Evolutionary conservation across 192 early-diverging fungal species (phyloP), one percentile per base, ranked within the genome.

Genomic region (Bifiguratus adelaidae): DNA sequence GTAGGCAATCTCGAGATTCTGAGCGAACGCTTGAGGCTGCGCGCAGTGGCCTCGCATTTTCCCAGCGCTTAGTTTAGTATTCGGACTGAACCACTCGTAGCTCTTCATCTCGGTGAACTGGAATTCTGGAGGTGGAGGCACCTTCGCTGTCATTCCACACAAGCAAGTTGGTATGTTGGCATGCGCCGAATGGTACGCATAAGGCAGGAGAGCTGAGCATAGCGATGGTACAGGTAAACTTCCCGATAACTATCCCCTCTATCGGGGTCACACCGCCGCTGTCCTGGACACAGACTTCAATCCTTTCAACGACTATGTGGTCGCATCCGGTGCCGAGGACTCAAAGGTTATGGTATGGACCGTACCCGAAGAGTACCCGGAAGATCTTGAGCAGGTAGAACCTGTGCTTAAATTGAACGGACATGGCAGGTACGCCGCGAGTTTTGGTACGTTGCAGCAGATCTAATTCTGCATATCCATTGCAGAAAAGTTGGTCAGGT

Each of bases 281-380:
- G 96, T 99, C 16, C 71, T 99, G 43, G 96, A 99, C 65, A 99
- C 94, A 15, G 89, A 89, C 56, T 99, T 97, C 52, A 88, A 92
- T 58, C 95, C 92, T 21, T 99, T 96, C 70, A 96, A 97, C 51
- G 96, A 99, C 63, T 78, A 94, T 65, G 69, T 99, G 43, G 76
- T 99, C 55, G 96, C 96, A 19, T 86, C 84, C 7, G 78, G 69
- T 38, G 68, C 80, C n/a, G 86, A 91, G 55, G 87, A 84, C 61
- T 77, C 72, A 61, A 80, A 91, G 65, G 86, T 88, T 27, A 93
- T 97, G 90, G 75, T 97, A 33, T 99, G 95, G 91, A 79, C 65
- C 9, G 89, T 99, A 55, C 93, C 93, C 0, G 80, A 85, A 47
- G 82, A 84, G 52, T 64, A 72, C 61, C 58, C 56, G 12, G 71